These are phyloP conservation scores for Cladophialophora psammophila DNA, from an alignment of 2,329 filamentous ascomycete species.

Conservation along the genomic window DNA sequence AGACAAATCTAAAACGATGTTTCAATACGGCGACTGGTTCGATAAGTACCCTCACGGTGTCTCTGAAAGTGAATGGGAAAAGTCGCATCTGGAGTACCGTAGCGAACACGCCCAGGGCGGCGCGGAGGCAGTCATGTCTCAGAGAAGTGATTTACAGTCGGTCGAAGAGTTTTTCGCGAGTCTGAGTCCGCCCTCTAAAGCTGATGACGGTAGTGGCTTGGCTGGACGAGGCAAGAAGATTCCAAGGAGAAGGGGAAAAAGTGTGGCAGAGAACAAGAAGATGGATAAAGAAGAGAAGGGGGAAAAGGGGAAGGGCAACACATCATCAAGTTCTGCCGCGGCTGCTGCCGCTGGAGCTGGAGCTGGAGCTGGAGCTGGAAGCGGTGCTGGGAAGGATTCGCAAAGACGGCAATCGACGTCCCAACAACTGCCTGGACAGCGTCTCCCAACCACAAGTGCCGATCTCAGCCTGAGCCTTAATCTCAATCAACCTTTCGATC, in stretches of 20 bases:
- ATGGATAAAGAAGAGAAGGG: slow-evolving; percentile 37
- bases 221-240: slow-evolving; percentile 53
- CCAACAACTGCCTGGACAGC: slow-evolving; percentile 22
- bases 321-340: slow-evolving; percentile 4
- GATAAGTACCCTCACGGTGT: slow-evolving; percentile 93
- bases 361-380: neutral
- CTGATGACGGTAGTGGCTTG: slow-evolving; percentile 44
- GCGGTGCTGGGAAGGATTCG: neutral
- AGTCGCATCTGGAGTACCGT: slow-evolving; percentile 70
- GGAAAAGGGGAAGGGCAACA: slow-evolving; percentile 19
- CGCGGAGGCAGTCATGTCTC: slow-evolving; percentile 86
- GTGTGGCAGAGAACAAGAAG: slow-evolving; percentile 47
- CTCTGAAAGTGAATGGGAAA: slow-evolving; percentile 81
- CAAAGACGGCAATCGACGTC: slow-evolving; percentile 6
- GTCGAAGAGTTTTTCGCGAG: slow-evolving; percentile 94
- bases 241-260: slow-evolving; percentile 48
- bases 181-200: slow-evolving; percentile 67
- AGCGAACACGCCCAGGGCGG: slow-evolving; percentile 73
- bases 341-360: neutral
- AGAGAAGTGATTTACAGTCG: slow-evolving; percentile 88
- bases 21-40: slow-evolving; percentile 98
- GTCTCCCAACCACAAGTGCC: slow-evolving; percentile 18
- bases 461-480: slow-evolving; percentile 22
- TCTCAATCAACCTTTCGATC: slow-evolving; percentile 38
- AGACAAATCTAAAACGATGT: slow-evolving; percentile 55